Evolutionary conservation across 2,329 filamentous ascomycete species (phyloP).

Genomic region (Aspergillus costaricaensis): DNA sequence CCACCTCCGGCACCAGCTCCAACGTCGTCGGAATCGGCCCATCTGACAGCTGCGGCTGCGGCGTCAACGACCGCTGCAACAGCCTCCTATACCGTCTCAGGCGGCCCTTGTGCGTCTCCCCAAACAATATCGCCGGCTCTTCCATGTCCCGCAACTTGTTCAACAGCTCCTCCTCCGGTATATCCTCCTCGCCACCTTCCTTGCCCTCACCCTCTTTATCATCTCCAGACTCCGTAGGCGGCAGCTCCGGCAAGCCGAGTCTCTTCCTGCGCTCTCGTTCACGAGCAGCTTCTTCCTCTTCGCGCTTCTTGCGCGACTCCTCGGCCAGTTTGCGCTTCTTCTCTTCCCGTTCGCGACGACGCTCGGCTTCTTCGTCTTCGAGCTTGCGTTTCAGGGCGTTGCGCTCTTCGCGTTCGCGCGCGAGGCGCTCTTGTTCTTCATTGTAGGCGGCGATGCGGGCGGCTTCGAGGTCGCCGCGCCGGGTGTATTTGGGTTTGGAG

Average conservation of each 20-base stretch:
- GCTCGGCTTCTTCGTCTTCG: constrained; percentile 79
- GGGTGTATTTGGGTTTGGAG: constrained; percentile 71
- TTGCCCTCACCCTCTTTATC: constrained; percentile 30
- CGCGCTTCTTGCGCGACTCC: constrained; percentile 68
- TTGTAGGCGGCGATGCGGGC: constrained; percentile 77
- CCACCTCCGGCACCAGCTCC: constrained; percentile 74
- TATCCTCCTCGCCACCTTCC: constrained; percentile 50
- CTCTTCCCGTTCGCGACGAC: constrained; percentile 71
- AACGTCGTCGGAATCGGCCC: constrained; percentile 88
- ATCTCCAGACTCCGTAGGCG: constrained; percentile 34
- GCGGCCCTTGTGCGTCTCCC: constrained; percentile 71
- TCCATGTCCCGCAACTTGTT: constrained; percentile 68
- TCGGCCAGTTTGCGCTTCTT: constrained; percentile 81
- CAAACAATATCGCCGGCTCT: constrained; percentile 77
- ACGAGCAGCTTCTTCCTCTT: constrained; percentile 72
- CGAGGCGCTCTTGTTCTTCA: constrained; percentile 75
- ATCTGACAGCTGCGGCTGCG: constrained; percentile 55
- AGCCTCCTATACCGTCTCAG: constrained; percentile 71
- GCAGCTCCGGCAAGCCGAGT: constrained; percentile 76
- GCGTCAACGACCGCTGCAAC: constrained; percentile 43
- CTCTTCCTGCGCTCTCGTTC: constrained; percentile 73
- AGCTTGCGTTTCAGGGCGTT: constrained; percentile 79
- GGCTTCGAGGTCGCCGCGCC: constrained; percentile 82
- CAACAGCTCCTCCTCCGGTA: constrained; percentile 70
- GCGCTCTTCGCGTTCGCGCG: constrained; percentile 69